Conservation (phyloP, 1,284 basidiomycete species). For the Irpex sp. region DNA sequence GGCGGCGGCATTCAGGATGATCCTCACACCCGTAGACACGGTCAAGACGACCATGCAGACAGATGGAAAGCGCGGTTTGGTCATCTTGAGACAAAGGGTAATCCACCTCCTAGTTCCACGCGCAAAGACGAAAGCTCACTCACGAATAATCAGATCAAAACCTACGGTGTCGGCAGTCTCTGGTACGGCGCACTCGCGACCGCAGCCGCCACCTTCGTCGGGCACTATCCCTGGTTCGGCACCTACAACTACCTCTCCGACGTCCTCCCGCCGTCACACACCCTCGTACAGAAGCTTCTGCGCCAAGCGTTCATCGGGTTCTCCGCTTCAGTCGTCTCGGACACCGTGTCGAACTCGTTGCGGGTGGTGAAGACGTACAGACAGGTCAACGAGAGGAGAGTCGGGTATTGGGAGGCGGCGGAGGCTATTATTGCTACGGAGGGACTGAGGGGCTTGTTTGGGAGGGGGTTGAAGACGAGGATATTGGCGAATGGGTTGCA, state of each 20-base stretch:
- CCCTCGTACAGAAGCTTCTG: slow-evolving; percentile 63
- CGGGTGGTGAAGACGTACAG: slow-evolving; percentile 94
- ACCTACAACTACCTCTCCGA: slow-evolving; percentile 87
- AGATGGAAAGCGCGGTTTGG: slow-evolving; percentile 77
- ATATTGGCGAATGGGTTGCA: slow-evolving; percentile 90
- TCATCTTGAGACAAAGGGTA: slow-evolving; percentile 74
- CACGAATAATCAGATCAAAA: slow-evolving; percentile 58
- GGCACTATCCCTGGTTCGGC: slow-evolving; percentile 88
- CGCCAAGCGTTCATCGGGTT: slow-evolving; percentile 92
- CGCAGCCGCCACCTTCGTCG: slow-evolving; percentile 92
- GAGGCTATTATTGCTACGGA: slow-evolving; percentile 72
- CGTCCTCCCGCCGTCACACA: slow-evolving; percentile 66
- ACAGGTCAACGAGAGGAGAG: slow-evolving; percentile 84
- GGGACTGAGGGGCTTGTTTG: slow-evolving; percentile 76
- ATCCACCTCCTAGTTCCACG: slow-evolving; percentile 25
- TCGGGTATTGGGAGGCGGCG: slow-evolving; percentile 81
- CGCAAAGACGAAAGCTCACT: neutral
- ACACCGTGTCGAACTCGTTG: slow-evolving; percentile 87
- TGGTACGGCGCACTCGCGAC: slow-evolving; percentile 93
- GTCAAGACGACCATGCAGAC: slow-evolving; percentile 94
- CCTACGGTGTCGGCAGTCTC: slow-evolving; percentile 79
- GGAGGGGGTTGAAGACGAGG: slow-evolving; percentile 86
- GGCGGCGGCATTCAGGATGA: slow-evolving; percentile 85
- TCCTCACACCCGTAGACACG: slow-evolving; percentile 90
- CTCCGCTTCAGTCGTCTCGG: slow-evolving; percentile 82